Percentiles rank a stretch among this genome's conserved stretches.
phyloP scores from a whole-genome alignment of 2,329 filamentous ascomycete genomes.

The Apiospora phragmitis region DNA sequence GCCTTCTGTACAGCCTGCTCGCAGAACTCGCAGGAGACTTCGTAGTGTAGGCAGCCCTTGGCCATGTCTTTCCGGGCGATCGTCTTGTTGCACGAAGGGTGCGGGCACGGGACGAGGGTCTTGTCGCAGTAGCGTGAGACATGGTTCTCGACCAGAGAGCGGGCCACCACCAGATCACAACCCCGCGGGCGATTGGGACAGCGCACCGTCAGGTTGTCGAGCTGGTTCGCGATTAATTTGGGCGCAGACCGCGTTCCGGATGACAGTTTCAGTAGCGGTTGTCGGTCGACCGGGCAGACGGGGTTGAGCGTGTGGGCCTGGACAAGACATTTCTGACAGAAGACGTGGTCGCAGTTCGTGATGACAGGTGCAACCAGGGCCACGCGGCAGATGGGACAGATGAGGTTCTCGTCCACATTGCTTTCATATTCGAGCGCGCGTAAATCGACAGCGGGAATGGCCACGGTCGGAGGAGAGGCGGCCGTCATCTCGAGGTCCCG shows the following conservation, averaged over 20 bases:
- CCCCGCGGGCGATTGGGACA: constrained; percentile 56
- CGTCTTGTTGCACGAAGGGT: constrained; percentile 50
- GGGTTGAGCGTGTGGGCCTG: constrained; percentile 43
- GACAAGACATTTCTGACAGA: constrained; percentile 59
- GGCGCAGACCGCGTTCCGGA: constrained; percentile 34
- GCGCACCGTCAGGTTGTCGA: constrained; percentile 58
- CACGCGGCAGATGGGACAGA: constrained; percentile 59
- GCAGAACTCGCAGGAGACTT: constrained; percentile 55
- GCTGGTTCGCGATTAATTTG: constrained; percentile 58
- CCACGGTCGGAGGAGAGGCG: not conserved
- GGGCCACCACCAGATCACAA: constrained; percentile 50
- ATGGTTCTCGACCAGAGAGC: constrained; percentile 57
- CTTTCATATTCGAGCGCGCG: constrained; percentile 45
- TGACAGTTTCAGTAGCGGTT: constrained; percentile 32
- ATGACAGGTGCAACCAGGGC: constrained; percentile 62
- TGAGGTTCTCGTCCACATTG: constrained; percentile 45
- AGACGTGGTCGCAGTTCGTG: constrained; percentile 65
- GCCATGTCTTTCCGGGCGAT: constrained; percentile 51
- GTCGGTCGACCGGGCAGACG: constrained; percentile 61
- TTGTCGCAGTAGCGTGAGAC: constrained; percentile 58
- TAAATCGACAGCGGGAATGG: constrained; percentile 38
- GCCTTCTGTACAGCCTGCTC: constrained; percentile 47
- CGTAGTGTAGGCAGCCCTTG: constrained; percentile 56
- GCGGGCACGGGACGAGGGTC: constrained; percentile 56
- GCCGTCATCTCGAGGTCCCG: constrained; percentile 16